A percentile compares a stretch with the other conserved stretches of the same genome.
These are phyloP conservation scores for Ustilago sp. DNA, from an alignment of 1,284 basidiomycete genomes.

Conservation along the genomic window DNA sequence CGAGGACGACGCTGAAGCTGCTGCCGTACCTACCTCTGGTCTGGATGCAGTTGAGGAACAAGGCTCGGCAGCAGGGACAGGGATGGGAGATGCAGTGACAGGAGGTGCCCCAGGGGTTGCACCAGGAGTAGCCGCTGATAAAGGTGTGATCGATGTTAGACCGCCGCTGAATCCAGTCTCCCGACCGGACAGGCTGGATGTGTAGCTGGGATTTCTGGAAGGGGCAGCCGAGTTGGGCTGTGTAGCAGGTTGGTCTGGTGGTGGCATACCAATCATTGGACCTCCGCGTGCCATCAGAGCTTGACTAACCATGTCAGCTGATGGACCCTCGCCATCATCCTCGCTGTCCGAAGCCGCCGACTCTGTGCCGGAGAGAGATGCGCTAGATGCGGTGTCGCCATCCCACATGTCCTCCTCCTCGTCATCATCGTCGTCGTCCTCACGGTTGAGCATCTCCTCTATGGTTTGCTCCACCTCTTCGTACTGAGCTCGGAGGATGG, in stretches of 20 bases:
- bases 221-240: conserved; percentile 30
- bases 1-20: conserved; percentile 25
- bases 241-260: conserved; percentile 32
- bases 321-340: conserved; percentile 34
- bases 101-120: neutral
- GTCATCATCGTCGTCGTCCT: conserved; percentile 67
- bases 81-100: conserved; percentile 6
- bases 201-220: conserved; percentile 36
- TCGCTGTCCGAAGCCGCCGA: conserved; percentile 45
- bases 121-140: conserved; percentile 9
- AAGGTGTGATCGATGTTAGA: conserved; percentile 29
- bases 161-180: conserved; percentile 38
- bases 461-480: conserved; percentile 96
- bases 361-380: conserved; percentile 38
- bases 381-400: conserved; percentile 42
- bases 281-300: conserved; percentile 41
- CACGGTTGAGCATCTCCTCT: conserved; percentile 72
- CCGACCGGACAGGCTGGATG: conserved; percentile 23
- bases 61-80: neutral
- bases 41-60: conserved; percentile 12
- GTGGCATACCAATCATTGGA: conserved; percentile 42
- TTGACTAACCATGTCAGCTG: conserved; percentile 45
- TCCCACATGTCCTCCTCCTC: conserved; percentile 58
- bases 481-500: conserved; percentile 93
- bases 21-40: conserved; percentile 21